These are phyloP conservation scores for Polychytrium aggregatum DNA, from an alignment of 192 early-diverging fungal genomes.

Conservation along the genomic window DNA sequence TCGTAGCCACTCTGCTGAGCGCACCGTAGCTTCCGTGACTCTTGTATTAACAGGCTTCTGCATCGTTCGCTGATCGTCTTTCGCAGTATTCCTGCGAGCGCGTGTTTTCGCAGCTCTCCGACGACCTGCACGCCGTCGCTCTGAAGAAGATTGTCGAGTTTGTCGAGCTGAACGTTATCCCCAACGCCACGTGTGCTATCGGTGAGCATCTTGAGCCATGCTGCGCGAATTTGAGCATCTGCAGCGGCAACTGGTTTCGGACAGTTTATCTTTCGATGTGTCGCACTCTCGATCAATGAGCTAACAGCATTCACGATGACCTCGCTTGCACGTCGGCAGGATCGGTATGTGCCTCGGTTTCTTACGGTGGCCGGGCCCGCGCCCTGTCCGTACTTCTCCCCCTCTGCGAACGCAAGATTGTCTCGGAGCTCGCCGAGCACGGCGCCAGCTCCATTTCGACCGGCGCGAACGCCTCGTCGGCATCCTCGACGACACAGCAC, in stretches of 20 bases:
- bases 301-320: no score
- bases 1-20: not conserved
- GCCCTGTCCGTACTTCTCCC: constrained; percentile 47
- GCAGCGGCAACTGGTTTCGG: no score
- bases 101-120: constrained; percentile 57
- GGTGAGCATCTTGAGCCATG: no score
- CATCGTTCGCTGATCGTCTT: not conserved
- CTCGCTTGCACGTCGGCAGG: no score
- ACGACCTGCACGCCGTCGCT: constrained; percentile 48
- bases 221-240: no score
- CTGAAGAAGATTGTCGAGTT: constrained; percentile 49
- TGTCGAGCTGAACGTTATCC: constrained; percentile 42
- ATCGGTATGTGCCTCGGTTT: constrained; percentile 32
- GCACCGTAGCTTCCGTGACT: no score
- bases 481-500: constrained; percentile 13
- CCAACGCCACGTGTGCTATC: constrained; percentile 59
- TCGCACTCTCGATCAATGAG: no score
- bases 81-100: constrained; percentile 52
- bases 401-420: constrained; percentile 41
- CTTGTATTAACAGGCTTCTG: no score
- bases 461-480: constrained; percentile 21
- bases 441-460: constrained; percentile 47
- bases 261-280: no score
- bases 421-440: constrained; percentile 49
- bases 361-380: constrained; percentile 25